These are phyloP conservation scores for Trypanosoma cruzi DNA, from an alignment of 208 protist species.

Conservation along the genomic window DNA sequence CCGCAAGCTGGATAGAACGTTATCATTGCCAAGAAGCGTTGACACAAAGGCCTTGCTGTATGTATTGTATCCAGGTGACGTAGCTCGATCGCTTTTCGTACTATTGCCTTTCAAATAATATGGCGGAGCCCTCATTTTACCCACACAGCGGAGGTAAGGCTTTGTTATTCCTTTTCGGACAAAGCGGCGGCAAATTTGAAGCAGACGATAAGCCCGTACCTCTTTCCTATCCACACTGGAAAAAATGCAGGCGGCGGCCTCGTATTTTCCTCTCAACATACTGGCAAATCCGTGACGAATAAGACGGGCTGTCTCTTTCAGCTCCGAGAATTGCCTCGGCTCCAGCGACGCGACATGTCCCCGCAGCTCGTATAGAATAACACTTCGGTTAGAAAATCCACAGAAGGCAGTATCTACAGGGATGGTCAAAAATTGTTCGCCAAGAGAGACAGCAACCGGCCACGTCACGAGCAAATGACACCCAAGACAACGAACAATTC, in stretches of 20 bases:
- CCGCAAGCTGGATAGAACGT: constrained; percentile 3
- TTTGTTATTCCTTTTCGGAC: constrained; percentile 31
- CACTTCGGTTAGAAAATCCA: constrained; percentile 10
- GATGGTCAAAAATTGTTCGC: constrained; percentile 47
- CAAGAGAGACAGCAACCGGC: constrained; percentile 46
- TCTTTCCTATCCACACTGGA: constrained; percentile 33
- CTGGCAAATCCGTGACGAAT: constrained; percentile 45
- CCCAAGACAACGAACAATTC: constrained; percentile 39
- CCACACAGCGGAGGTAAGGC: constrained; percentile 45
- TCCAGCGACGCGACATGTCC: constrained; percentile 30
- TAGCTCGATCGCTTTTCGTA: constrained; percentile 28
- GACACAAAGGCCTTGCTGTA: neutral
- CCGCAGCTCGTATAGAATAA: constrained; percentile 59
- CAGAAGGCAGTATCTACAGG: constrained; percentile 50
- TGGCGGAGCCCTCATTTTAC: constrained; percentile 34
- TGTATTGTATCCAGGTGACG: too few relatives aligned
- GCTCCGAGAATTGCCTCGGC: constrained; percentile 11
- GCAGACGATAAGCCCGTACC: constrained; percentile 41
- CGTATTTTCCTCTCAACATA: constrained; percentile 57
- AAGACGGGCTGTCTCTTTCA: constrained; percentile 27
- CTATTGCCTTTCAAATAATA: too few relatives aligned
- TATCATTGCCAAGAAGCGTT: neutral
- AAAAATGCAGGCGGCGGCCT: constrained; percentile 32
- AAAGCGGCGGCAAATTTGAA: constrained; percentile 33
- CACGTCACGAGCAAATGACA: constrained; percentile 52